Evolutionary conservation across 805 yeast species (phyloP).

Genomic region (Zygosaccharomyces gambellarensis): DNA sequence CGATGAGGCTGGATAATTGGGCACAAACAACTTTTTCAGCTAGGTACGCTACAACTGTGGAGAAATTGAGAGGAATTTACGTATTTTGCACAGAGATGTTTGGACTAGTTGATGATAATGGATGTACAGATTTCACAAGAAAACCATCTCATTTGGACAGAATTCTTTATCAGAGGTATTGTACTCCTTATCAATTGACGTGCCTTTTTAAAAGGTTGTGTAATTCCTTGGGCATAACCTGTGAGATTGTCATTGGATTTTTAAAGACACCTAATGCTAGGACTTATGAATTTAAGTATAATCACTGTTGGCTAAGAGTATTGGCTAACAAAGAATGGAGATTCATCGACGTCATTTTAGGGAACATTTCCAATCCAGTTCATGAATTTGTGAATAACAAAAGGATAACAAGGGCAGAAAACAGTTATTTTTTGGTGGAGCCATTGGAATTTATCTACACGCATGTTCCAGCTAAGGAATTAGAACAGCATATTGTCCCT

Average conservation of each 20-base stretch:
- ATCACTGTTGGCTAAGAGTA: conserved; percentile 88
- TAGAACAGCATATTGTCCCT: conserved; percentile 82
- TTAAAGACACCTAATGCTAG: conserved; percentile 71
- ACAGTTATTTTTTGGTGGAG: conserved; percentile 70
- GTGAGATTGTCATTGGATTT: conserved; percentile 77
- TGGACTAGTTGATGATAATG: conserved; percentile 39
- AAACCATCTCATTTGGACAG: conserved; percentile 40
- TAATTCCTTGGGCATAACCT: conserved; percentile 60
- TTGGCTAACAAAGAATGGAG: conserved; percentile 72
- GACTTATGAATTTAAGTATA: conserved; percentile 42
- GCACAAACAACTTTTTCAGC: conserved; percentile 49
- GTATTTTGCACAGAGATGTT: conserved; percentile 59
- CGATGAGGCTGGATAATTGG: conserved; percentile 50
- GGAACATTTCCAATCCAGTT: conserved; percentile 52
- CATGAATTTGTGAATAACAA: conserved; percentile 38
- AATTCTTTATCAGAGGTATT: conserved; percentile 42
- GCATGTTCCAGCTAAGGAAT: conserved; percentile 76
- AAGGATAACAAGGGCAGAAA: conserved; percentile 32
- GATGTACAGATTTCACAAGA: conserved; percentile 35
- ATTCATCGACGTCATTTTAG: conserved; percentile 67
- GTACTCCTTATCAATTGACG: conserved; percentile 71
- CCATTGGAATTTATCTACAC: conserved; percentile 76
- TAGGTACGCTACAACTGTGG: conserved; percentile 49
- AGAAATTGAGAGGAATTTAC: conserved; percentile 61
- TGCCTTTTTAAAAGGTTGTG: conserved; percentile 71